Conservation (phyloP, 345 rosid species). For the Syzygium grande region DNA sequence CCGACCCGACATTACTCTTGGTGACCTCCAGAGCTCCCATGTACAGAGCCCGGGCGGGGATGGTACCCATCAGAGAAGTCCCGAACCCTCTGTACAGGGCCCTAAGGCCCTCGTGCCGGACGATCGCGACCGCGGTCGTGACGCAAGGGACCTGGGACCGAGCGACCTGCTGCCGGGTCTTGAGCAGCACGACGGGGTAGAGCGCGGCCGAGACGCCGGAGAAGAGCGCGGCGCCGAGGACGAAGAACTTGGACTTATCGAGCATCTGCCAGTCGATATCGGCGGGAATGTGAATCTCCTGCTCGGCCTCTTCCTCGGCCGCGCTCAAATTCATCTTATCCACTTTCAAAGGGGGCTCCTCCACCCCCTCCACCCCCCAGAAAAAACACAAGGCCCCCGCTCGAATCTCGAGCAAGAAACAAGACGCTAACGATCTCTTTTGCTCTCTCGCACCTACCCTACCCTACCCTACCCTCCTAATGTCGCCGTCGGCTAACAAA, state of each 20-base stretch:
- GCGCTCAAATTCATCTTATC: slow-evolving; percentile 50
- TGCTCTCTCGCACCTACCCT: not conserved
- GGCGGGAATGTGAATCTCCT: slow-evolving; percentile 49
- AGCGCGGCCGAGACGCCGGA: slow-evolving; percentile 78
- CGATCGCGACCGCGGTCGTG: slow-evolving; percentile 36
- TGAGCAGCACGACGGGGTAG: slow-evolving; percentile 68
- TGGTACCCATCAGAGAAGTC: slow-evolving; percentile 78
- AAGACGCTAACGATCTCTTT: not conserved
- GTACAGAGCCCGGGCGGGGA: slow-evolving; percentile 89
- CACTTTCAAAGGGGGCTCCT: slow-evolving; percentile 6
- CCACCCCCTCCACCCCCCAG: too few relatives aligned
- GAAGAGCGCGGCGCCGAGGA: slow-evolving; percentile 87
- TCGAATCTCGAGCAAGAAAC: not conserved
- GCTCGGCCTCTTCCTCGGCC: slow-evolving; percentile 45
- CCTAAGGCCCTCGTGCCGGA: slow-evolving; percentile 57
- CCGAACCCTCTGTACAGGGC: slow-evolving; percentile 92
- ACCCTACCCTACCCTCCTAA: not conserved
- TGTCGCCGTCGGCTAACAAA: not conserved
- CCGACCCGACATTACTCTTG: slow-evolving; percentile 71
- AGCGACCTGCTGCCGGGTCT: slow-evolving; percentile 85
- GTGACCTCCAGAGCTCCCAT: slow-evolving; percentile 87
- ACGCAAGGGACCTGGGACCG: slow-evolving; percentile 51
- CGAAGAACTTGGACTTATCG: slow-evolving; percentile 77
- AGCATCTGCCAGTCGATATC: slow-evolving; percentile 91
- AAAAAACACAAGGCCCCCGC: too few relatives aligned